A percentile compares a stretch with the other conserved stretches of the same genome.
These are phyloP conservation scores for Echium plantagineum DNA, from an alignment of 257 asterid species.

Conservation along the genomic window DNA sequence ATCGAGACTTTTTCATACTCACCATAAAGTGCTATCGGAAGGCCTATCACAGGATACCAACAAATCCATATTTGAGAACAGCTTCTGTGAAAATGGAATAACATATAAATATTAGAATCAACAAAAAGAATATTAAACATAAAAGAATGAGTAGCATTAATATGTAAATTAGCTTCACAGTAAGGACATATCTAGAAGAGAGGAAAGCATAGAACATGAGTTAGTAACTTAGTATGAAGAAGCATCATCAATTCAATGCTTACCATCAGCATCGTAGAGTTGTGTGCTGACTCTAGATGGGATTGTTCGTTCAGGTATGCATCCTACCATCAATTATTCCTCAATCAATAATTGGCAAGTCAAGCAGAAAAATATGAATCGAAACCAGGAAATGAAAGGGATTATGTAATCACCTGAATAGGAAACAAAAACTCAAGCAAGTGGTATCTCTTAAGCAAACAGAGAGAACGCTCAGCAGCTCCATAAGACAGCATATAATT, in stretches of 20 bases:
- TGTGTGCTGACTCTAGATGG: slow-evolving; percentile 22
- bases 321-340: slow-evolving; percentile 36
- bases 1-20: slow-evolving; percentile 15
- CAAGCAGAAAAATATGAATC: background rate
- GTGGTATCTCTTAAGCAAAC: slow-evolving; percentile 55
- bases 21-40: slow-evolving; percentile 62
- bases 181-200: no score
- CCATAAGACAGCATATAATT: slow-evolving; percentile 92
- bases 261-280: slow-evolving; percentile 68
- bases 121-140: no score
- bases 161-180: no score
- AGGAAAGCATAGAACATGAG: no score
- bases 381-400: slow-evolving; percentile 7
- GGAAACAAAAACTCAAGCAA: slow-evolving; percentile 70
- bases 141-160: no score
- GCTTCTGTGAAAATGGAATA: slow-evolving; percentile 35
- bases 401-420: slow-evolving; percentile 48
- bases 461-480: slow-evolving; percentile 80
- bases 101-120: no score
- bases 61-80: slow-evolving; percentile 69
- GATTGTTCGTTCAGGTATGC: slow-evolving; percentile 54
- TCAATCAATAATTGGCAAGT: slow-evolving; percentile 5
- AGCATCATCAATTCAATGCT: slow-evolving; percentile 13
- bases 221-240: no score
- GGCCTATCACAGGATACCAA: slow-evolving; percentile 71